phyloP scores from a whole-genome alignment of 345 rosid genomes.

The Eucalyptus sideroxylon region DNA sequence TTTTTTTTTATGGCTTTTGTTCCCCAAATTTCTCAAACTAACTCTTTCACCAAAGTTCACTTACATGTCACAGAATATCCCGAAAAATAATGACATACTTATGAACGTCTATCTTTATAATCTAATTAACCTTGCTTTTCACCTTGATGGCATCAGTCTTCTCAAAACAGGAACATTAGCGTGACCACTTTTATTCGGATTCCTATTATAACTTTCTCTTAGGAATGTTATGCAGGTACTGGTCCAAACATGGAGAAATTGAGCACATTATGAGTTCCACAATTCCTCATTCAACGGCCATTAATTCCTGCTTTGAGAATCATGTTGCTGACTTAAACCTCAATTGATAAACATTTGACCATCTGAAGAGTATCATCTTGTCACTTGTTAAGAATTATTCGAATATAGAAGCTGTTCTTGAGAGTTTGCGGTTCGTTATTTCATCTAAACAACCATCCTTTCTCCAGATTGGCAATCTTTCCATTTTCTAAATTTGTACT shows the following conservation, averaged over 20 bases:
- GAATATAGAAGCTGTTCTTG: background rate
- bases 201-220: background rate
- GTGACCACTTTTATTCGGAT: background rate
- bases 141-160: background rate
- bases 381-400: background rate
- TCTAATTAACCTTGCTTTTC: background rate
- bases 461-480: background rate
- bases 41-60: background rate
- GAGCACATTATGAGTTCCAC: background rate
- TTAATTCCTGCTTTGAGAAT: background rate
- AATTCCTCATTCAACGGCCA: background rate
- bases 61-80: background rate
- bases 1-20: background rate
- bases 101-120: background rate
- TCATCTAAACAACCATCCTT: background rate
- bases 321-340: background rate
- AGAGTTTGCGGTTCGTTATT: background rate
- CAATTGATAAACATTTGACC: background rate
- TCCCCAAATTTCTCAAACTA: background rate
- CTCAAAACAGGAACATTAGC: background rate
- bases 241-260: background rate
- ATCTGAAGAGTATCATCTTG: background rate
- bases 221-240: background rate
- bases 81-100: background rate
- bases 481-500: background rate